Evolutionary conservation across 148 eudicot genomes (phyloP).

Genomic region (Rheum nobile): DNA sequence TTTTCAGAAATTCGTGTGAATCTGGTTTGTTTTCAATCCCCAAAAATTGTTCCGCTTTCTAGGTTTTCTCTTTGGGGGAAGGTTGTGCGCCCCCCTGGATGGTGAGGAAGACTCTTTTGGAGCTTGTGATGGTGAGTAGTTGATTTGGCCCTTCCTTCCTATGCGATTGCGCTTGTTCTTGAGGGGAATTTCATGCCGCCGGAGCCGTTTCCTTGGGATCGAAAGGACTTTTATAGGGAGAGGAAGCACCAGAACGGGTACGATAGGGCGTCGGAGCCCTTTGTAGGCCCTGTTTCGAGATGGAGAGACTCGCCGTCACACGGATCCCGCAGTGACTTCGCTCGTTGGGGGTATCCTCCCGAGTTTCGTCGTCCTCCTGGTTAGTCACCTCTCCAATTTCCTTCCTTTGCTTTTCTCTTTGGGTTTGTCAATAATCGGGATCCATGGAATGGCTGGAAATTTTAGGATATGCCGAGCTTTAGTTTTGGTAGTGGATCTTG

Average conservation of each 20-base stretch:
- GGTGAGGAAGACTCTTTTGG: neutral
- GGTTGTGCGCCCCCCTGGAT: neutral
- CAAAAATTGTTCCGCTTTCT: neutral
- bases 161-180: slow-evolving; percentile 17
- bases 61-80: neutral
- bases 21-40: neutral
- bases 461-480: neutral
- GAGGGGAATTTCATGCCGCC: slow-evolving; percentile 63
- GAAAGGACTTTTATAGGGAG: slow-evolving; percentile 54
- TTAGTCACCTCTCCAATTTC: slow-evolving; percentile 9
- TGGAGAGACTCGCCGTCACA: slow-evolving; percentile 42
- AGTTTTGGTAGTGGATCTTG: neutral
- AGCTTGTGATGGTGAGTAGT: neutral
- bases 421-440: neutral
- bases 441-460: neutral
- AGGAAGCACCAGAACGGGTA: slow-evolving; percentile 27
- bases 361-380: slow-evolving; percentile 45
- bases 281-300: slow-evolving; percentile 19
- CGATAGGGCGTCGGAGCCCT: slow-evolving; percentile 23
- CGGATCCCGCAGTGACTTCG: slow-evolving; percentile 27
- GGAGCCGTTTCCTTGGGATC: slow-evolving; percentile 77
- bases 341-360: slow-evolving; percentile 32
- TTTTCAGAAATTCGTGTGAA: neutral
- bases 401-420: neutral
- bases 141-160: neutral